Conservation (phyloP, 208 protist species). For the Trypanosomatidae sp. region DNA sequence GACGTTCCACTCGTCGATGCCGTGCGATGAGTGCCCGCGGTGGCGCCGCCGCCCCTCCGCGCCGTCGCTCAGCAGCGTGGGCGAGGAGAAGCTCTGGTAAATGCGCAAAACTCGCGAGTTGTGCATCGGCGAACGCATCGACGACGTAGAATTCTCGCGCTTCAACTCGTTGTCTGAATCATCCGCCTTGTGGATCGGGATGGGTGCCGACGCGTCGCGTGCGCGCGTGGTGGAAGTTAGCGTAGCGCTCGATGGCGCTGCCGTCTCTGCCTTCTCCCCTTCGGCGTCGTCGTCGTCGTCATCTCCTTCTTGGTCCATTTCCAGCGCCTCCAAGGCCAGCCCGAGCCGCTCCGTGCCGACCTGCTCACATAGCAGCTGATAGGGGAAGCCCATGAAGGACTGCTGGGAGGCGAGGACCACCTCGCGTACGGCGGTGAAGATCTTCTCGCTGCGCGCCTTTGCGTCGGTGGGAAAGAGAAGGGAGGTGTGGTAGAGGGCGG, state of each 20-base stretch:
- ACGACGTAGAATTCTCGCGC: background rate
- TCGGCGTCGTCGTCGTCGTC: slow-evolving; percentile 16
- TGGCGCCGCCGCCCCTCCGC: background rate
- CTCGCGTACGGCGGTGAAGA: slow-evolving; percentile 49
- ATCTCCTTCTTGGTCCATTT: slow-evolving; percentile 14
- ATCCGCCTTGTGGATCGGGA: slow-evolving; percentile 2
- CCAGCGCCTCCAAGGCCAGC: slow-evolving; percentile 38
- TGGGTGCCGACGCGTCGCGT: slow-evolving; percentile 6
- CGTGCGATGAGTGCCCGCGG: slow-evolving; percentile 10
- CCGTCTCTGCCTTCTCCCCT: background rate
- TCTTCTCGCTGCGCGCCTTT: slow-evolving; percentile 29
- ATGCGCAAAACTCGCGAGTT: slow-evolving; percentile 26
- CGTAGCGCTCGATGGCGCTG: background rate
- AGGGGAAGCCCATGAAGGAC: slow-evolving; percentile 74
- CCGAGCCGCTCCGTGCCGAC: slow-evolving; percentile 45
- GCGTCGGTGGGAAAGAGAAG: slow-evolving; percentile 35
- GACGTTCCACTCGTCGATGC: slow-evolving; percentile 23
- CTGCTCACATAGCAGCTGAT: slow-evolving; percentile 63
- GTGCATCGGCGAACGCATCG: slow-evolving; percentile 10
- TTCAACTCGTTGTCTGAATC: background rate
- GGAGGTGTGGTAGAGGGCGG: slow-evolving; percentile 20
- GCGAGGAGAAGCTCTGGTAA: slow-evolving; percentile 22
- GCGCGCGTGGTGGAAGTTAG: background rate
- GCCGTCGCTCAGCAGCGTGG: background rate
- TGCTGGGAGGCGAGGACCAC: slow-evolving; percentile 64